Evolutionary conservation across 768 basidiomycete species (phyloP), one percentile per base, ranked within the genome.

Genomic region (Lactarius akahatsu): DNA sequence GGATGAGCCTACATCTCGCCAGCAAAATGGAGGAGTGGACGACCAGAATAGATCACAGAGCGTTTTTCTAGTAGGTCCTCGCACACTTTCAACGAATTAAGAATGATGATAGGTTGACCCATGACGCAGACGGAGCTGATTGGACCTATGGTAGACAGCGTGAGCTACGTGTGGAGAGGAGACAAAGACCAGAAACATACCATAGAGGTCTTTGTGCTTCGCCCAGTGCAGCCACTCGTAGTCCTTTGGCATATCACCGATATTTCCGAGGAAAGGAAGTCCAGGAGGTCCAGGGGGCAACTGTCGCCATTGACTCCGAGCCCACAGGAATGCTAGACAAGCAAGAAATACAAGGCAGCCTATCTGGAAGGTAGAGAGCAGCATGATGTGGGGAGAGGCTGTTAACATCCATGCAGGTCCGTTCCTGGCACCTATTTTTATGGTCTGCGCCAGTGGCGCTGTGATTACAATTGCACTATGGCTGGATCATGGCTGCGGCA

Each of bases 81-180:
- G 59, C 65, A 61, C 18, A 32, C 65, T 61, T 61, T 60, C 40
- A 66, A 20, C n/a, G 65, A 61, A 52, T 66, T 66, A n/a, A 66
- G 55, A 2, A 66, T 34, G 34, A 66, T 57, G 30, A 66, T 52
- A 2, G 65, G 65, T 55, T 66, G 65, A 0, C 65, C 65, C 47
- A 66, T 38, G 13, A 61, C 23, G n/a, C 28, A 61, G 13, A 66
- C 54, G 40, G 65, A 66, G 60, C 59, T 61, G 30, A 66, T 40
- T 15, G 65, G 65, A 47, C 65, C 65, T 66, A 15, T 30, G 15
- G 16, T 10, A 13, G 23, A 23, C 4, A 13, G 23, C 23, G 15
- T 60, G 58, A 36, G 38, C 34, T 3, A 6, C 34, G 6, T n/a
- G 10, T 40, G 7, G 10, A 7, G 5, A 43, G 10, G 40, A 30